These are phyloP conservation scores for Tritrichomonas musculus DNA, from an alignment of 208 protist genomes.

Conservation along the genomic window DNA sequence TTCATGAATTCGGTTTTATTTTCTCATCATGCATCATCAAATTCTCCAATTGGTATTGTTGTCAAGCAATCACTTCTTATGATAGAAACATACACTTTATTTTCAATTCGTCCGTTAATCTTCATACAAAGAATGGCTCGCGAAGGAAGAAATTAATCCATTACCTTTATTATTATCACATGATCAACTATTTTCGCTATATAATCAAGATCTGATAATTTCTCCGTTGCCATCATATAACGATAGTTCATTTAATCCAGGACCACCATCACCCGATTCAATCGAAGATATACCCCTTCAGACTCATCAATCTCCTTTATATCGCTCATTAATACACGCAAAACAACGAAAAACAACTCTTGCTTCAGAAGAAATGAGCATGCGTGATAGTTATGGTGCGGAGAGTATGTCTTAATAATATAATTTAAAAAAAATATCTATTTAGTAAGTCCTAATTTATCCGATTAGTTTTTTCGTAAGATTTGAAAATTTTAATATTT, in stretches of 20 bases:
- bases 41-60: background rate
- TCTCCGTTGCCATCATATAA: background rate
- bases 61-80: background rate
- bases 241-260: no score
- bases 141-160: background rate
- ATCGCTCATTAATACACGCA: background rate
- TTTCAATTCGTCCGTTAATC: background rate
- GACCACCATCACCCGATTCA: background rate
- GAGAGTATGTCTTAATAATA: no score
- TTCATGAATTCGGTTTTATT: background rate
- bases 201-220: background rate
- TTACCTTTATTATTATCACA: background rate
- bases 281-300: background rate
- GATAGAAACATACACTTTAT: background rate
- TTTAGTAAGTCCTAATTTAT: no score
- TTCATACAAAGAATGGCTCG: background rate
- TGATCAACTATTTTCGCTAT: background rate
- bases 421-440: no score
- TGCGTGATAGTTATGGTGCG: no score
- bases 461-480: no score
- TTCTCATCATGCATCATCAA: background rate
- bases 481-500: no score
- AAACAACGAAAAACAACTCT: background rate
- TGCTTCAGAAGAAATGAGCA: background rate
- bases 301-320: background rate